Percentiles rank a stretch among this genome's conserved stretches.
These are phyloP conservation scores for Pseudogymnoascus sp. DNA, from an alignment of 2,329 filamentous ascomycete species.

Conservation along the genomic window DNA sequence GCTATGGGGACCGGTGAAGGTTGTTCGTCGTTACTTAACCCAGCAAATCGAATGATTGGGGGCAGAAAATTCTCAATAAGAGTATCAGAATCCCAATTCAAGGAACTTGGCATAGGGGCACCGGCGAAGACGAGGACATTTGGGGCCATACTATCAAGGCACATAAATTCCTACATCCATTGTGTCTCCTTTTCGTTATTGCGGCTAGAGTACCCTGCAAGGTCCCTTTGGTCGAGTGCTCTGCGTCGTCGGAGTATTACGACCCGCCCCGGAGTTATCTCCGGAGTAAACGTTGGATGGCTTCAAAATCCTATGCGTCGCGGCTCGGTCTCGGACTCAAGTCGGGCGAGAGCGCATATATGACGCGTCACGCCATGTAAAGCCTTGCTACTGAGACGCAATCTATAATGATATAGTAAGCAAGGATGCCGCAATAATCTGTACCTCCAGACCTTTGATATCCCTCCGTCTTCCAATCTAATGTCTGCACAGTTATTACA, in stretches of 20 bases:
- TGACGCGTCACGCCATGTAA: neutral
- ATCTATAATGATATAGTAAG: neutral
- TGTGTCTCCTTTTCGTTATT: neutral
- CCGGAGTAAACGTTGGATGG: neutral
- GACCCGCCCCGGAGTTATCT: neutral
- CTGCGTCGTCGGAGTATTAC: neutral
- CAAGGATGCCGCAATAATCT: neutral
- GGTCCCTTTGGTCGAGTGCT: neutral
- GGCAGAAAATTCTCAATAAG: slow-evolving; percentile 42
- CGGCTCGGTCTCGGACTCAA: slow-evolving; percentile 4
- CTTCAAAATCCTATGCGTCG: neutral
- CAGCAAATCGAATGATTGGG: slow-evolving; percentile 35
- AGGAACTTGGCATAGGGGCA: slow-evolving; percentile 46
- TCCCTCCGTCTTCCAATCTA: neutral
- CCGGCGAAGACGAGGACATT: slow-evolving; percentile 46
- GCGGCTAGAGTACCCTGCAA: neutral
- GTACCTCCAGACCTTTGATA: neutral
- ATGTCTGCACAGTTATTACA: neutral
- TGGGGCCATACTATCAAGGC: slow-evolving; percentile 19
- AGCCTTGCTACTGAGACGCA: neutral
- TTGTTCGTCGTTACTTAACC: slow-evolving; percentile 16
- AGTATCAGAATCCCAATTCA: slow-evolving; percentile 46
- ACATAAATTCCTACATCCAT: neutral
- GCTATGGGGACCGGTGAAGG: slow-evolving; percentile 11
- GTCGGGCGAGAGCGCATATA: neutral